phyloP scores from a whole-genome alignment of 192 early-diverging fungal genomes.

The Rhizophagus sp. region DNA sequence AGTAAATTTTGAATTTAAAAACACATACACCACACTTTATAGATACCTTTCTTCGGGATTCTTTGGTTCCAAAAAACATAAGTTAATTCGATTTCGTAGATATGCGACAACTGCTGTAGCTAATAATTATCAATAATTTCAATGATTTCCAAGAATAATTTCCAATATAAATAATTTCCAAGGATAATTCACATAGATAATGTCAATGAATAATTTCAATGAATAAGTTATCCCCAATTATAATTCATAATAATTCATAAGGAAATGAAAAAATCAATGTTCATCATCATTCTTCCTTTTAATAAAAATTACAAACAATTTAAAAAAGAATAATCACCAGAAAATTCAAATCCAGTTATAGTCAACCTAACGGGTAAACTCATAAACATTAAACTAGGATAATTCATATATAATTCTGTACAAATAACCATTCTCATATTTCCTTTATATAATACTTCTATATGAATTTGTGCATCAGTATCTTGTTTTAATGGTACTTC shows the following conservation, averaged over 20 bases:
- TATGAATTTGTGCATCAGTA: constrained; percentile 68
- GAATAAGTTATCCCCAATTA: too few relatives aligned
- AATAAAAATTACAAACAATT: neutral
- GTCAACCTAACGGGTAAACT: constrained; percentile 69
- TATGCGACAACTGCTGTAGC: constrained; percentile 70
- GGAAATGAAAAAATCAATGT: neutral
- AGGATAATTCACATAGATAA: too few relatives aligned
- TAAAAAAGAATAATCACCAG: constrained; percentile 39
- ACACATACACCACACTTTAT: too few relatives aligned
- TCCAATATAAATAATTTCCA: neutral
- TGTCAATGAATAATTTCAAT: too few relatives aligned
- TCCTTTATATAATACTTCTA: constrained; percentile 68
- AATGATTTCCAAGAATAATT: neutral
- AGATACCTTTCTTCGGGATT: constrained; percentile 48
- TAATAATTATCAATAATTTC: constrained; percentile 13
- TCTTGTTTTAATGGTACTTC: constrained; percentile 41
- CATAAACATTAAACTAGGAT: constrained; percentile 73
- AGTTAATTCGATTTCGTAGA: constrained; percentile 61
- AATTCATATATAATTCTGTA: constrained; percentile 74
- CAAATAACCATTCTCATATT: constrained; percentile 69
- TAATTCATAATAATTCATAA: too few relatives aligned
- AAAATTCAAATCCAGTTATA: constrained; percentile 70
- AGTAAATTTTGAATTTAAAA: too few relatives aligned
- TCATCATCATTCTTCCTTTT: neutral
- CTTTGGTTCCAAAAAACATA: constrained; percentile 74